phyloP scores from a whole-genome alignment of 2,329 filamentous ascomycete species.

The Colletotrichum tabaci region DNA sequence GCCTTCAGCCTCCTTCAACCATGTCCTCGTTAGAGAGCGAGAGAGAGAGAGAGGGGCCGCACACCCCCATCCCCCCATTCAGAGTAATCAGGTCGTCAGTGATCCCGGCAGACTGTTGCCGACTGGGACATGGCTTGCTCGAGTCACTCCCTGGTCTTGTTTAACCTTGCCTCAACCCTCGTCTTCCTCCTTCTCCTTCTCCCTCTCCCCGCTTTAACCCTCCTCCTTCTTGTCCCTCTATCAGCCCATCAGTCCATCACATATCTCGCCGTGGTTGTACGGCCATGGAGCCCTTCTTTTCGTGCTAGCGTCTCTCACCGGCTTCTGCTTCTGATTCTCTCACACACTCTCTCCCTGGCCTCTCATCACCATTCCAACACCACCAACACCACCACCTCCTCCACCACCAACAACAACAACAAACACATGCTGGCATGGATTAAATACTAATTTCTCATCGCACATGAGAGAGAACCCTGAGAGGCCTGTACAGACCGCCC shows the following conservation, averaged over 20 bases:
- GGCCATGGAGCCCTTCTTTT: background rate
- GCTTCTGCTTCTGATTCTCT: background rate
- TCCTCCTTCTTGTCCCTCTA: background rate
- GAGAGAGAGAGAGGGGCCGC: background rate
- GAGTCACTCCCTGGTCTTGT: slow-evolving; percentile 4
- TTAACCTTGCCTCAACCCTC: slow-evolving; percentile 34
- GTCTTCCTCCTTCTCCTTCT: slow-evolving; percentile 14
- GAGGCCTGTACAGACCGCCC: slow-evolving; percentile 8
- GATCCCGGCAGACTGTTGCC: slow-evolving; percentile 19
- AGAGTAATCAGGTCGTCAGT: slow-evolving; percentile 26
- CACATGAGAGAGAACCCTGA: slow-evolving; percentile 15
- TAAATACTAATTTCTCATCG: slow-evolving; percentile 14
- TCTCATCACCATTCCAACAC: background rate
- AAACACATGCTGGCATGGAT: slow-evolving; percentile 37
- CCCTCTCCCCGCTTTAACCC: background rate
- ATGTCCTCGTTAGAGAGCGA: too few relatives aligned
- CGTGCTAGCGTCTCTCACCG: background rate
- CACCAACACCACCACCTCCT: background rate
- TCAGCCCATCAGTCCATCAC: background rate
- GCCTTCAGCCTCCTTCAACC: slow-evolving; percentile 6
- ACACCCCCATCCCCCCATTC: background rate
- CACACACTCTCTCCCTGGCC: background rate
- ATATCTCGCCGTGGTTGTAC: slow-evolving; percentile 23
- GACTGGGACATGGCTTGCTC: slow-evolving; percentile 24
- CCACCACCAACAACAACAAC: background rate